phyloP scores from a whole-genome alignment of 164 flowering plant genomes.

The Magnolia officinalis region DNA sequence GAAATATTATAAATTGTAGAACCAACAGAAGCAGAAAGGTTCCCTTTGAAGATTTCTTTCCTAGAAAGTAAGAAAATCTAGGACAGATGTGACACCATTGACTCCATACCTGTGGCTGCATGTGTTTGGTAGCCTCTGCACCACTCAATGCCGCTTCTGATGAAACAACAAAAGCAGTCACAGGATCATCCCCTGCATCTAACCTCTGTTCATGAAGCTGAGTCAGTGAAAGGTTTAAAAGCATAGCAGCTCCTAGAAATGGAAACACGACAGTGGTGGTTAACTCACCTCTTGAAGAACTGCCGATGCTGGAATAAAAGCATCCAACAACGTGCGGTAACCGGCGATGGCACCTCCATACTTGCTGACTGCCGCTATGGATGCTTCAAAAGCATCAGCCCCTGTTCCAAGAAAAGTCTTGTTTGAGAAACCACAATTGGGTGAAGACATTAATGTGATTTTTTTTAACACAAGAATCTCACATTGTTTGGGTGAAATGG shows the following conservation, averaged over 20 bases:
- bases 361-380: conserved; percentile 80
- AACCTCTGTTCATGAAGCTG: conserved; percentile 46
- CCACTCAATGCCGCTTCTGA: conserved; percentile 85
- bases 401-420: conserved; percentile 45
- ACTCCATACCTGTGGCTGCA: conserved; percentile 66
- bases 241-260: background rate
- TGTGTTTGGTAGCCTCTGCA: conserved; percentile 77
- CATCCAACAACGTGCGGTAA: conserved; percentile 85
- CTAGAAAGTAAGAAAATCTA: background rate
- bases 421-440: background rate
- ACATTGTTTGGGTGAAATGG: conserved; percentile 60
- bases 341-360: conserved; percentile 94
- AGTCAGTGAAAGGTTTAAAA: background rate
- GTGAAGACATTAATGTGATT: background rate
- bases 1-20: background rate
- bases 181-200: conserved; percentile 67
- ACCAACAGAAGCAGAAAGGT: background rate
- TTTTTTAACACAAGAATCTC: conserved; percentile 21
- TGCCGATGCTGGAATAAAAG: conserved; percentile 79
- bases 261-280: background rate
- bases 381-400: conserved; percentile 81
- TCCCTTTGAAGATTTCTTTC: background rate
- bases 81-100: background rate
- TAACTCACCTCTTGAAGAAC: conserved; percentile 64
- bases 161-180: conserved; percentile 64